Percentiles rank a stretch among this genome's conserved stretches.
phyloP scores from a whole-genome alignment of 352 stramenopile species.

The Globisporangium acanthophoron region DNA sequence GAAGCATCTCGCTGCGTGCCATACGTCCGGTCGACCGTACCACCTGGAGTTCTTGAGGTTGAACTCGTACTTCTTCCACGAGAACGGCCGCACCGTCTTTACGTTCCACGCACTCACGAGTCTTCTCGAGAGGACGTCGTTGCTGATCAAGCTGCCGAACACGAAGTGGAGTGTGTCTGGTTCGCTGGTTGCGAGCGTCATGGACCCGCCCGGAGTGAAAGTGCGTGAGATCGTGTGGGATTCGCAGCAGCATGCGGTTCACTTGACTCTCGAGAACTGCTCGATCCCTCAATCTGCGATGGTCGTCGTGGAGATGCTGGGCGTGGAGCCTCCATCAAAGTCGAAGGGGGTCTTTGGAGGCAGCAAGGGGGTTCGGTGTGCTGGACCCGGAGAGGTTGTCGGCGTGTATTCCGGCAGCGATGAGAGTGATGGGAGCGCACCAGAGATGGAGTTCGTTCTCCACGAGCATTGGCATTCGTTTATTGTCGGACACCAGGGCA shows the following conservation, averaged over 20 bases:
- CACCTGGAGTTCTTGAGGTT: slow-evolving; percentile 50
- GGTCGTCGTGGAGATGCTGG: slow-evolving; percentile 29
- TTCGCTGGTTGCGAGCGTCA: slow-evolving; percentile 15
- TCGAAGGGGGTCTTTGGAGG: slow-evolving; percentile 3
- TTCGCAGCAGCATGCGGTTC: slow-evolving; percentile 31
- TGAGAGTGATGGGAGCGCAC: slow-evolving; percentile 7
- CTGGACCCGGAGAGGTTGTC: slow-evolving; percentile 39
- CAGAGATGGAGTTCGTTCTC: slow-evolving; percentile 36
- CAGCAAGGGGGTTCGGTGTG: slow-evolving; percentile 13
- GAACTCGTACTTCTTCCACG: slow-evolving; percentile 50
- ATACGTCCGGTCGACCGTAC: slow-evolving; percentile 31
- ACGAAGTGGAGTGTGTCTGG: slow-evolving; percentile 33
- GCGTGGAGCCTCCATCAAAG: slow-evolving; percentile 17
- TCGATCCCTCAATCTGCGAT: slow-evolving; percentile 20
- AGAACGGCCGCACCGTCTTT: slow-evolving; percentile 35
- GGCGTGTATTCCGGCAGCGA: slow-evolving; percentile 15
- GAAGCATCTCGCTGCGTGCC: slow-evolving; percentile 21
- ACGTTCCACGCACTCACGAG: slow-evolving; percentile 28
- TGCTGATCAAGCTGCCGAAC: slow-evolving; percentile 44
- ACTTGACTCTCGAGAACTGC: slow-evolving; percentile 30
- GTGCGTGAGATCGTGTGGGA: slow-evolving; percentile 41
- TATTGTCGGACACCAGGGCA: slow-evolving; percentile 35
- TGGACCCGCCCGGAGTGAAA: slow-evolving; percentile 21
- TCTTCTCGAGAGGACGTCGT: slow-evolving; percentile 16
- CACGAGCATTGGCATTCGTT: slow-evolving; percentile 58